These are phyloP conservation scores for Aureobasidium mangrovei DNA, from an alignment of 2,329 filamentous ascomycete species.

Conservation along the genomic window DNA sequence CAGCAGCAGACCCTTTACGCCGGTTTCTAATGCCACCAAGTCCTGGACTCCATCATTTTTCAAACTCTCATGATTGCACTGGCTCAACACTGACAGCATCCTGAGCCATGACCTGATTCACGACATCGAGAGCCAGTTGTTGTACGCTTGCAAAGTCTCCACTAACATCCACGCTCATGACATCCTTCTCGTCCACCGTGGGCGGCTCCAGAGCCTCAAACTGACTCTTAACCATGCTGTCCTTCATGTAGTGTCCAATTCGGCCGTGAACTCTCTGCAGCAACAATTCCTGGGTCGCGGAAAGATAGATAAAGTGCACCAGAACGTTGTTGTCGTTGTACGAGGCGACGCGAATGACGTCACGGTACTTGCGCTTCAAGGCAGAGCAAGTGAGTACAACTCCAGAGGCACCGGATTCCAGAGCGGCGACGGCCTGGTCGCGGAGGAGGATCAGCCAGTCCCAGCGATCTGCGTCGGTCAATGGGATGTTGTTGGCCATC, in stretches of 20 bases:
- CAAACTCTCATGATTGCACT: background rate
- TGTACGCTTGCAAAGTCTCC: constrained; percentile 34
- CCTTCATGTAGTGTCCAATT: constrained; percentile 89
- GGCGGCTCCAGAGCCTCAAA: constrained; percentile 83
- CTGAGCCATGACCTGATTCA: constrained; percentile 29
- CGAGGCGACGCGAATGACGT: constrained; percentile 48
- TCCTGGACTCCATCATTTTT: background rate
- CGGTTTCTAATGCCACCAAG: too few species aligned
- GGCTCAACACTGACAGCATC: constrained; percentile 10
- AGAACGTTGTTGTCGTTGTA: constrained; percentile 36
- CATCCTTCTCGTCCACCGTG: constrained; percentile 44
- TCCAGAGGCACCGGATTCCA: constrained; percentile 32
- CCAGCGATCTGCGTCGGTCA: constrained; percentile 93
- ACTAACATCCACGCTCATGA: constrained; percentile 39
- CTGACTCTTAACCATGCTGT: constrained; percentile 89
- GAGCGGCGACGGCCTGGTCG: constrained; percentile 33
- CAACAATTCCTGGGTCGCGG: constrained; percentile 66
- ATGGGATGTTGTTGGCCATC: constrained; percentile 73
- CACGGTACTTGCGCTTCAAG: constrained; percentile 93
- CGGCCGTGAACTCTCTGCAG: constrained; percentile 65
- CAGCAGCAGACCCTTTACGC: background rate
- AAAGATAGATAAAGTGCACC: constrained; percentile 87
- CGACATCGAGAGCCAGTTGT: constrained; percentile 30
- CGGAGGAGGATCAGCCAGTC: constrained; percentile 67
- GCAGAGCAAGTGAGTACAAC: constrained; percentile 97